Conservation (phyloP, 345 rosid species). For the Citropsis articulata region DNA sequence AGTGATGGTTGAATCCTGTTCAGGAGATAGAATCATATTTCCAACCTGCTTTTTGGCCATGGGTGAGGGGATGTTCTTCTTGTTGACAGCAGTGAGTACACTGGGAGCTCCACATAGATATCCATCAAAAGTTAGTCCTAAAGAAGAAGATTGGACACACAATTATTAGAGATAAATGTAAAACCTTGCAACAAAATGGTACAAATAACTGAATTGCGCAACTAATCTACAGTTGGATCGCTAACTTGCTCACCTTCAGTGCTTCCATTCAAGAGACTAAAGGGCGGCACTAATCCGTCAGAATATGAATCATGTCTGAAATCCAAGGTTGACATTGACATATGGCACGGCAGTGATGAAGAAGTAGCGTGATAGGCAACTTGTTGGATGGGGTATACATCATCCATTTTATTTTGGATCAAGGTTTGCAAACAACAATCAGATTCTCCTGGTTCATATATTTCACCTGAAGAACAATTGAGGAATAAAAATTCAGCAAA, state of each 20-base stretch:
- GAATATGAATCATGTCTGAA: not conserved
- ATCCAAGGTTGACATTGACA: conserved; percentile 10
- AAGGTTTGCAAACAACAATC: conserved; percentile 15
- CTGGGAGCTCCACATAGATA: not conserved
- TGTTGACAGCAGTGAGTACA: not conserved
- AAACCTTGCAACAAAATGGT: not conserved
- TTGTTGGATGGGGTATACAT: not conserved
- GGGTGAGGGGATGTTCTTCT: not conserved
- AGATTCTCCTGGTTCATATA: conserved; percentile 24
- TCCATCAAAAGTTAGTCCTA: not conserved
- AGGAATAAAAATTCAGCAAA: not conserved
- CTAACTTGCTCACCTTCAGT: not conserved
- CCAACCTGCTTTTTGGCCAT: conserved; percentile 10
- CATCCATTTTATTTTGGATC: conserved; percentile 6
- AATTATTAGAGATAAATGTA: not conserved
- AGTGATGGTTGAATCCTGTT: conserved; percentile 16
- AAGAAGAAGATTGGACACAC: conserved; percentile 6
- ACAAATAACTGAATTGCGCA: not conserved
- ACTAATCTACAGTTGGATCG: not conserved
- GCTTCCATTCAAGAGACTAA: not conserved
- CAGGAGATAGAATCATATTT: conserved; percentile 17
- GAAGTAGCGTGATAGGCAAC: not conserved
- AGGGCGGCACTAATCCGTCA: not conserved
- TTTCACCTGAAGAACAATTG: conserved; percentile 20
- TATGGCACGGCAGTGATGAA: not conserved